Conservation (phyloP, 2,329 filamentous ascomycete species). For the Dactylellina sp. region DNA sequence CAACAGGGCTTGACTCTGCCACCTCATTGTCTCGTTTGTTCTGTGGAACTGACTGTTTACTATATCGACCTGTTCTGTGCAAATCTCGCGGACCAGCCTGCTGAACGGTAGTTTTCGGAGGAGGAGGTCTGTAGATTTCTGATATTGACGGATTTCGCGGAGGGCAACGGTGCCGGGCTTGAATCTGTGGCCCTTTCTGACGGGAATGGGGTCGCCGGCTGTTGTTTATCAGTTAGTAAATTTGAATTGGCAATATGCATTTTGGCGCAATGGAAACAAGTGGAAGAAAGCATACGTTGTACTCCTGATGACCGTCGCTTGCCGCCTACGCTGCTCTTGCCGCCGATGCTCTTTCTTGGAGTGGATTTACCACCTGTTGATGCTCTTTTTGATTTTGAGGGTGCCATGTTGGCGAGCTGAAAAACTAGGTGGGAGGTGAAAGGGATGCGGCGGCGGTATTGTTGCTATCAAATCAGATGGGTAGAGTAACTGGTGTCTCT, state of each 20-base stretch:
- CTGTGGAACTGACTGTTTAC: constrained; percentile 56
- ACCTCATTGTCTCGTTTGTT: constrained; percentile 78
- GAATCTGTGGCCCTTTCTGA: constrained; percentile 71
- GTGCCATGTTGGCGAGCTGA: constrained; percentile 31
- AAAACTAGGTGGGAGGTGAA: not conserved
- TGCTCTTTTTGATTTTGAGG: constrained; percentile 37
- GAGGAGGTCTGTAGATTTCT: constrained; percentile 87
- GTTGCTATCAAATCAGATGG: not conserved
- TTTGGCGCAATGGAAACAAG: not conserved
- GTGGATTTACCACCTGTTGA: constrained; percentile 32
- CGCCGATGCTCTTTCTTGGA: constrained; percentile 25
- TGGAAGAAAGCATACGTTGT: constrained; percentile 50
- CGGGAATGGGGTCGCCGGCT: constrained; percentile 80
- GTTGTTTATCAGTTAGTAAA: constrained; percentile 20
- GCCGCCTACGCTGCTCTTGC: constrained; percentile 30
- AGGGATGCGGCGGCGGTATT: not conserved
- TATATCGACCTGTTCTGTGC: constrained; percentile 63
- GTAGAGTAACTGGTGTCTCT: not conserved
- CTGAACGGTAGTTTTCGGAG: constrained; percentile 84
- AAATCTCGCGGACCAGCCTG: constrained; percentile 73
- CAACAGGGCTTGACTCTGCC: constrained; percentile 95
- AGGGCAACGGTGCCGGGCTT: constrained; percentile 85
- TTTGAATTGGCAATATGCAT: not conserved
- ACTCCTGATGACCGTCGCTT: constrained; percentile 51
- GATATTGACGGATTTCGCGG: constrained; percentile 90